Conservation (phyloP, 805 yeast genomes). For the Sugiyamaella valdiviana region DNA sequence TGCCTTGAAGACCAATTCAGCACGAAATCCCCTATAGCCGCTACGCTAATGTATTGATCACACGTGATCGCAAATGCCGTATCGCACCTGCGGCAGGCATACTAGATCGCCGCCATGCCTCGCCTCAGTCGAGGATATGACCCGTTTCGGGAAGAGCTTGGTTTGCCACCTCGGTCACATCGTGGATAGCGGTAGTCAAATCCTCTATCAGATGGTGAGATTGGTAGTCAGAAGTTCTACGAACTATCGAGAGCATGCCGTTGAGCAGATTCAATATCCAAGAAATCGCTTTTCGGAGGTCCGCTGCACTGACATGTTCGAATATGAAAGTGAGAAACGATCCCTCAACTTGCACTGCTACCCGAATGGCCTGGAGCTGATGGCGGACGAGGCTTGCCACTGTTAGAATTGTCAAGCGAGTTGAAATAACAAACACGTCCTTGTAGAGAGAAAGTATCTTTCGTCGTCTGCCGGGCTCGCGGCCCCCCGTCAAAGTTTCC, state of each 20-base stretch:
- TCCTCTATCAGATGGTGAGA: not conserved
- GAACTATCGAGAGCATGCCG: not conserved
- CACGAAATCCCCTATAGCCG: too few species aligned
- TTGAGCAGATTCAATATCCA: not conserved
- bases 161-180: not conserved
- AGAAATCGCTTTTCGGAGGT: not conserved
- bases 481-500: not conserved
- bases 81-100: too few species aligned
- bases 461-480: not conserved
- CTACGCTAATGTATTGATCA: too few species aligned
- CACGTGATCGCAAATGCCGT: too few species aligned
- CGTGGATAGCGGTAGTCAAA: not conserved
- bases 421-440: not conserved
- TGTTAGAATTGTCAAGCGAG: not conserved
- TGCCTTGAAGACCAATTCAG: too few species aligned
- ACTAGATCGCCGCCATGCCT: too few species aligned
- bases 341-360: not conserved
- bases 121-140: too few species aligned
- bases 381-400: not conserved
- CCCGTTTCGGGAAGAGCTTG: not conserved
- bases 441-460: not conserved
- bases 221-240: not conserved
- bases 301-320: not conserved
- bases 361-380: not conserved
- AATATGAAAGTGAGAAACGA: not conserved